Conservation (phyloP, 2,329 filamentous ascomycete species). For the Epichloe aotearoae region DNA sequence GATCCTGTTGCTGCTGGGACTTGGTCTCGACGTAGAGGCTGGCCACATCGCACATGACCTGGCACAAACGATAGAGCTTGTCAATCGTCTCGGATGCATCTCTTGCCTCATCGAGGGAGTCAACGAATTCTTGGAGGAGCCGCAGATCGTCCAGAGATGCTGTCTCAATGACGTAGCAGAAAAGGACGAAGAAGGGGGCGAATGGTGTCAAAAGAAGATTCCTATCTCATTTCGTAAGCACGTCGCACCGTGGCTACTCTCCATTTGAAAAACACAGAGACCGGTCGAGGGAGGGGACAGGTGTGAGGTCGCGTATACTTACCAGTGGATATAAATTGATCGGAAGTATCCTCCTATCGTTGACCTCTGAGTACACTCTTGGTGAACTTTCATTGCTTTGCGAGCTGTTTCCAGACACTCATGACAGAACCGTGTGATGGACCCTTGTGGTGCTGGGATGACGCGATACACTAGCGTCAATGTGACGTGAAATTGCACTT, state of each 20-base stretch:
- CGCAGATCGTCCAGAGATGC: slow-evolving; percentile 38
- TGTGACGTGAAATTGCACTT: slow-evolving; percentile 33
- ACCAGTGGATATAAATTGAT: slow-evolving; percentile 40
- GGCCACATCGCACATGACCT: slow-evolving; percentile 48
- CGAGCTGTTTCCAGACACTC: slow-evolving; percentile 38
- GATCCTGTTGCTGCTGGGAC: slow-evolving; percentile 30
- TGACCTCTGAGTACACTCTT: slow-evolving; percentile 31
- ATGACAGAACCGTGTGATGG: slow-evolving; percentile 30
- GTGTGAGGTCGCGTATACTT: slow-evolving; percentile 8
- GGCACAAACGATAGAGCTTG: slow-evolving; percentile 48
- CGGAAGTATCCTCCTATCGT: slow-evolving; percentile 27
- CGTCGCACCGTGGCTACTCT: background rate
- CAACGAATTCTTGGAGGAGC: slow-evolving; percentile 41
- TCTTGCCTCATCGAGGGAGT: slow-evolving; percentile 37
- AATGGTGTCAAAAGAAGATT: slow-evolving; percentile 44
- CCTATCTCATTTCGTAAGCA: slow-evolving; percentile 15
- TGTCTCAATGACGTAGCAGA: slow-evolving; percentile 44
- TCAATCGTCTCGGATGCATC: slow-evolving; percentile 43
- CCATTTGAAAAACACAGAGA: background rate
- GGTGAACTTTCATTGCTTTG: slow-evolving; percentile 32
- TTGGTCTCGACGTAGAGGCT: slow-evolving; percentile 50
- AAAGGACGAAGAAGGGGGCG: slow-evolving; percentile 45
- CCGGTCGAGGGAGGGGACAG: too few species aligned
- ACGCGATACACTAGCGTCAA: slow-evolving; percentile 40
- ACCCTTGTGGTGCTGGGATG: slow-evolving; percentile 31